Evolutionary conservation across 2,329 filamentous ascomycete species (phyloP), one percentile per base, ranked within the genome.

Genomic region (Thelonectria olida): DNA sequence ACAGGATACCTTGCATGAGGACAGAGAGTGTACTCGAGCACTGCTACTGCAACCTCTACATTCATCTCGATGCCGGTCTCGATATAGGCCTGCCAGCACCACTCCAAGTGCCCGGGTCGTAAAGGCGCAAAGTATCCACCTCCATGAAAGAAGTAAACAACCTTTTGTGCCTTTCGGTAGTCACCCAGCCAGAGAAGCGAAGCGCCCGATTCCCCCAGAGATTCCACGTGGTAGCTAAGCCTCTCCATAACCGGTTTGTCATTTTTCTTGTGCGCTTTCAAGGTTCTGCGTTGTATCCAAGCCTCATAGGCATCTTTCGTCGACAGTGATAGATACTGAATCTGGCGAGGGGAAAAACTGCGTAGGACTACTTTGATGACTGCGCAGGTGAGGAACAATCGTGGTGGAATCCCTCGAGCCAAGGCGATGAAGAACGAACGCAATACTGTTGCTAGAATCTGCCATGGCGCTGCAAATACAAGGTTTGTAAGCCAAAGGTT

Each of bases 11-110:
- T 38, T 5, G 66, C 71, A 2, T 44, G 63, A 19, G 74, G 74
- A 36, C 53, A 60, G 12, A 75, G 70, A 8, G 73, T 70, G 59
- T 76, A 76, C 63, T 74, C 68, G 25, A 77, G 61, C 9, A 75
- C 54, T 1, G 70, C 71, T 1, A 76, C 72, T 3, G 64, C 64
- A 41, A 56, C 54, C 39, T 62, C 62, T 5, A 31, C 31, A 1
- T 45, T 49, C 17, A 28, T 44, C 17, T 64, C 62, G 2, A 58
- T 28, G 4, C 62, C 58, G 2, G 49, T 31, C 9, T 15, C 28
- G 5, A 54, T 41, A 39, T 54, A 54, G 5, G 8, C 22, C 9
- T 20, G 27, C 52, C 52, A 54, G n/a, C 42, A 23, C 42, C 31
- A 25, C 12, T 54, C 41, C 3, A 54, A 9, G 28, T 54, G 52